phyloP scores from a whole-genome alignment of 176 grass and related monocot genomes.

The Zea mays region DNA sequence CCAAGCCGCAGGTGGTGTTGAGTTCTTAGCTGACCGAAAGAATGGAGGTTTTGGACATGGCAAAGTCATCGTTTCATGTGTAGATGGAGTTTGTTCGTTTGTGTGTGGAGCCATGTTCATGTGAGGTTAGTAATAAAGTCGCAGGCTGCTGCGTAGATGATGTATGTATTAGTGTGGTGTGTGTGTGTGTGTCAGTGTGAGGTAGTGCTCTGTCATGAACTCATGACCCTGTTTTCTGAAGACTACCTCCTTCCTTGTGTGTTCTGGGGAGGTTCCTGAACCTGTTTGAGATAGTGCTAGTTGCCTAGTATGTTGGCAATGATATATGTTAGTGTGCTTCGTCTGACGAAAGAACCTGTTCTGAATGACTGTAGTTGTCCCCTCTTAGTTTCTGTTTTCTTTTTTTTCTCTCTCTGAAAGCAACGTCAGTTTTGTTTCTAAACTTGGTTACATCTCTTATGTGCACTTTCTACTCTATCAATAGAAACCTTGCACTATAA shows the following conservation, averaged over 20 bases:
- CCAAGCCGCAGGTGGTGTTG: slow-evolving; percentile 42
- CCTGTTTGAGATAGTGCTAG: not conserved
- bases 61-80: not conserved
- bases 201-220: not conserved
- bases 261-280: not conserved
- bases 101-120: not conserved
- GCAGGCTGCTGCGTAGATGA: not conserved
- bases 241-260: not conserved
- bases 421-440: not conserved
- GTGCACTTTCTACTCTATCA: not conserved
- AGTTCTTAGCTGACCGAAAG: slow-evolving; percentile 37
- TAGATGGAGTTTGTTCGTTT: slow-evolving; percentile 23
- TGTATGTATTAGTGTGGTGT: slow-evolving; percentile 20
- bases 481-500: not conserved
- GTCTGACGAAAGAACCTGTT: not conserved
- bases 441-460: not conserved
- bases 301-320: not conserved
- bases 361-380: not conserved
- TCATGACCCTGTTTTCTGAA: not conserved
- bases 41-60: not conserved
- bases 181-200: not conserved
- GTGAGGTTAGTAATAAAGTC: slow-evolving; percentile 18
- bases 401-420: not conserved
- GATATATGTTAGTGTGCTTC: not conserved
- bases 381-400: not conserved